These are phyloP conservation scores for Phytophthora palmivora DNA, from an alignment of 352 stramenopile genomes.

Conservation along the genomic window DNA sequence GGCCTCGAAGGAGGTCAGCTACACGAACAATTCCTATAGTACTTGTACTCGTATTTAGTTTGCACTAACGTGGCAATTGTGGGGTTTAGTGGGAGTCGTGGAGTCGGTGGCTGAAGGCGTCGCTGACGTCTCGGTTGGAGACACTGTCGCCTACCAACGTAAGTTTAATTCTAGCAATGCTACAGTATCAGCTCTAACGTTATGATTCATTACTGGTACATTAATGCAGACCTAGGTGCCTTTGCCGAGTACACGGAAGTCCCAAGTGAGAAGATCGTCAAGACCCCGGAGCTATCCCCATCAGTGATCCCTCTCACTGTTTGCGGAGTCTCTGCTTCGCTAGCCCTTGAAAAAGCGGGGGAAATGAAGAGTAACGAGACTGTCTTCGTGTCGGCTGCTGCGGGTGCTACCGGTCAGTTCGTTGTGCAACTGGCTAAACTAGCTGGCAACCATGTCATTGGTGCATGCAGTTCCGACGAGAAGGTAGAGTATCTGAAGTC, in stretches of 20 bases:
- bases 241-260: constrained; percentile 64
- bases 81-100: constrained; percentile 43
- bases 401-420: constrained; percentile 79
- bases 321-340: constrained; percentile 50
- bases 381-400: constrained; percentile 46
- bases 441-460: constrained; percentile 64
- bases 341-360: constrained; percentile 60
- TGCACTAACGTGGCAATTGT: constrained; percentile 8
- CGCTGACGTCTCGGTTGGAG: constrained; percentile 42
- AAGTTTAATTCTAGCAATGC: not conserved
- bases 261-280: constrained; percentile 33
- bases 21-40: not conserved
- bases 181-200: not conserved
- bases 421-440: constrained; percentile 82
- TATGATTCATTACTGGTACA: not conserved
- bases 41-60: not conserved
- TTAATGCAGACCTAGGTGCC: constrained; percentile 49
- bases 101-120: constrained; percentile 47
- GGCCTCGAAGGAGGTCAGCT: constrained; percentile 40
- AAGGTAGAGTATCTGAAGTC: constrained; percentile 74
- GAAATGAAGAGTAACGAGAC: constrained; percentile 53
- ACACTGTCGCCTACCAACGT: constrained; percentile 54
- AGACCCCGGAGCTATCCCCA: constrained; percentile 31
- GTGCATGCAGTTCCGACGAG: constrained; percentile 70
- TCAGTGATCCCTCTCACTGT: constrained; percentile 47